Evolutionary conservation across 495 filamentous ascomycete genomes (phyloP), one percentile per base, ranked within the genome.

Genomic region (Aspergillus cavernicola): DNA sequence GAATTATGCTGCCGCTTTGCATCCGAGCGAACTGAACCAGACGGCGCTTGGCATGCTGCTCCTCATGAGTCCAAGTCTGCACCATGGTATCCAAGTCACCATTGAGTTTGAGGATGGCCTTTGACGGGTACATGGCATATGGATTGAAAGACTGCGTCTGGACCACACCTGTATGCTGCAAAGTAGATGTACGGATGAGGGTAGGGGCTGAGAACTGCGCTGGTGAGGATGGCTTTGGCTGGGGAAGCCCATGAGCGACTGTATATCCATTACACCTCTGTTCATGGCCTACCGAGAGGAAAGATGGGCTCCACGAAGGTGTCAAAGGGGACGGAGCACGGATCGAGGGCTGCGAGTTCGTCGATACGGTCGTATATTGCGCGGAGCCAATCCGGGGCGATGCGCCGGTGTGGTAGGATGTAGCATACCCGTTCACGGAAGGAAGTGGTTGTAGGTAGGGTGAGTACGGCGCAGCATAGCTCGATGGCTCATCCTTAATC

Each of bases 61-160:
- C 95, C 46, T 92, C 89, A 31, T 72, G 67, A 12, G 77, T 86
- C 93, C 93, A 98, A 39, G 80, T 73, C 35, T 85, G 76, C 3
- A 74, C 80, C 93, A 97, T 97, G 13, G 74, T 62, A 20, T 87
- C 80, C 51, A 98, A 73, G 58, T 97, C 86, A 23, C 93, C 93
- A 44, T 86, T 81, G 37, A 98, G 84, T 56, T 90, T 87, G 22
- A 98, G 75, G 8, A 86, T 71, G 0, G 91, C 93, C 72, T 95
- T 96, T 52, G 84, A 81, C n/a, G 89, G 85, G 61, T 93, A 95
- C 50, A 90, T 79, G 0, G 83, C 77, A 59, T 95, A 95, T 0
- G 89, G 87, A 63, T 92, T 92, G 72, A 93, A 90, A 0, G 68
- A 47, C 18, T 80, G 62, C 19, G 70, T 61, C 26, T 76, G 64